These are phyloP conservation scores for Theileria sp. DNA, from an alignment of 169 alveolate genomes.

Conservation along the genomic window DNA sequence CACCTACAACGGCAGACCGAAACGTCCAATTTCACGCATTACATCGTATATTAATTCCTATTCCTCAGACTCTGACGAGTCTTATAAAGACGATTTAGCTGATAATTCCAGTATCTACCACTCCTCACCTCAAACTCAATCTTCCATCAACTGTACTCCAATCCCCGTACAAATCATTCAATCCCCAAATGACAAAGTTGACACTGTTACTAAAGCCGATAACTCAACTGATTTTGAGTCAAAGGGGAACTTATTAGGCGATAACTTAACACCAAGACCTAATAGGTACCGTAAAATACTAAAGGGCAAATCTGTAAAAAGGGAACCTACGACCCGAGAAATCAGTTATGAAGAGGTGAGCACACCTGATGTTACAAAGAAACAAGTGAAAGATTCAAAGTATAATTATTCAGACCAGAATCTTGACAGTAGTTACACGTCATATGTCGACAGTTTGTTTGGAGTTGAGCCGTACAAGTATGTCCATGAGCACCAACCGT, in stretches of 20 bases:
- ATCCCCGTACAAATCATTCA: slow-evolving; percentile 6
- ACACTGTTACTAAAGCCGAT: background rate
- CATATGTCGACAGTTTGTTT: slow-evolving; percentile 21
- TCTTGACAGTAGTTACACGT: slow-evolving; percentile 1
- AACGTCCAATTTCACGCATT: background rate
- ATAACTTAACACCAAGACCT: background rate
- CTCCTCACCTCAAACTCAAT: slow-evolving; percentile 19
- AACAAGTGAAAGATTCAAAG: background rate
- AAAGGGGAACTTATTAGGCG: background rate
- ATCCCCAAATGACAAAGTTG: background rate
- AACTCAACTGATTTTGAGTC: background rate
- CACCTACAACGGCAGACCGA: background rate
- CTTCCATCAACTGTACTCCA: slow-evolving; percentile 27
- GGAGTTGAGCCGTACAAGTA: slow-evolving; percentile 40
- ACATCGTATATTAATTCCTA: background rate
- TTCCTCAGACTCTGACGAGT: slow-evolving; percentile 36
- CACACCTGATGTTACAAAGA: slow-evolving; percentile 10
- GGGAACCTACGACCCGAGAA: background rate
- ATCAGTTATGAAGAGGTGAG: background rate
- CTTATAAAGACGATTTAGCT: slow-evolving; percentile 21
- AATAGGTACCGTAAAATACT: background rate
- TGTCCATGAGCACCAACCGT: slow-evolving; percentile 30
- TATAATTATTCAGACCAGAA: background rate
- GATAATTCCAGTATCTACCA: background rate
- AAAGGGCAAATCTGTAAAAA: background rate